Evolutionary conservation across 306 rosid genomes (phyloP), one percentile per base, ranked within the genome.

Genomic region (Begonia fuchsioides): DNA sequence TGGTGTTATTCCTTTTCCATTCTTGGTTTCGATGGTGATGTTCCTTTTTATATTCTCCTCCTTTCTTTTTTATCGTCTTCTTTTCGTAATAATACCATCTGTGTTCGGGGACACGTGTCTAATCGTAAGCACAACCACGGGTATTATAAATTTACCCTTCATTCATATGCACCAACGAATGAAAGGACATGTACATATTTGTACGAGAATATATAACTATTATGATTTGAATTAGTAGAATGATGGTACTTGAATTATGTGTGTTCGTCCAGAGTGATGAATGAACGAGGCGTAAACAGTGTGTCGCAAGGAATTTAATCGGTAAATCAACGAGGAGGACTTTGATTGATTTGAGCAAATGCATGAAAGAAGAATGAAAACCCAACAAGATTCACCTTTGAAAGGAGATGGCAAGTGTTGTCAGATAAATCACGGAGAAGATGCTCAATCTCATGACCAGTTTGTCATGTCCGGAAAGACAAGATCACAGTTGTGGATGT

Each of bases 391-490:
- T n/a, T n/a, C n/a, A n/a, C n/a, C n/a, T n/a, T 5, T 54, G 41
- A 49, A 35, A 54, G 43, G 6, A 13, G 49, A 54, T 38, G 49
- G 18, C 39, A 17, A 18, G 16, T 43, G 56, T 38, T 10, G 5
- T 11, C 38, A n/a, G n/a, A n/a, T n/a, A n/a, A n/a, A n/a, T n/a
- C n/a, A n/a, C n/a, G 61, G 44, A 16, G 13, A 20, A 40, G 8
- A 44, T 9, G 2, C 18, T 43, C n/a, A 14, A 55, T 18, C 13
- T 32, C 44, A 19, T 39, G 17, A 70, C 47, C 53, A 70, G 65
- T 69, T n/a, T n/a, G n/a, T n/a, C n/a, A n/a, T n/a, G n/a, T n/a
- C 68, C 45, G 59, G 59, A 66, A 71, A 67, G 54, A 72, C 67
- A 65, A 60, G 49, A 52, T 39, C 32, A 63, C 45, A 67, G 56